phyloP scores from a whole-genome alignment of 371 early-diverging fungal species.

The Syncephalastrum contaminatum region DNA sequence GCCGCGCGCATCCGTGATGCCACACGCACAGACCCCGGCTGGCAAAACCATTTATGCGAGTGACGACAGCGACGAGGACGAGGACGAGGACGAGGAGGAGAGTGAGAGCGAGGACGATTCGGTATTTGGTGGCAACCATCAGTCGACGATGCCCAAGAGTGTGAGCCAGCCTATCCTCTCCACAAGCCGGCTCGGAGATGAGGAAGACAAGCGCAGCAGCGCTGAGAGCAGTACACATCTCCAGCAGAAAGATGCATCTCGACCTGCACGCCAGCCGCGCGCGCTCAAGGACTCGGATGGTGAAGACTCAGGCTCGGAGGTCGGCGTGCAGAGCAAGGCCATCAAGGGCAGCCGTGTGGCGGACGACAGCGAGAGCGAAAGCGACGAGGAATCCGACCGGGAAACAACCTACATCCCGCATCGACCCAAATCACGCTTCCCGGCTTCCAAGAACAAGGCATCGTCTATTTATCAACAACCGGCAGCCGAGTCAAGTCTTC shows the following conservation, averaged over 20 bases:
- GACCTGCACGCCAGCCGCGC: neutral
- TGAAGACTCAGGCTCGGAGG: conserved; percentile 4
- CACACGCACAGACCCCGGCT: conserved; percentile 1
- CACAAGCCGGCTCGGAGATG: too few relatives aligned
- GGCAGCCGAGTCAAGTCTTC: too few relatives aligned
- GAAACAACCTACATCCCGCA: conserved; percentile 7
- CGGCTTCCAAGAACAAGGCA: too few relatives aligned
- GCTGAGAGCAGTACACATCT: neutral
- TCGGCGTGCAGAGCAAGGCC: neutral
- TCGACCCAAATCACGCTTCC: conserved; percentile 10
- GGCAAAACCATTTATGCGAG: conserved; percentile 16
- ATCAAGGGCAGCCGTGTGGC: conserved; percentile 1
- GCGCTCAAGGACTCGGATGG: conserved; percentile 4
- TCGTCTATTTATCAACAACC: too few relatives aligned
- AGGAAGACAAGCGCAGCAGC: too few relatives aligned
- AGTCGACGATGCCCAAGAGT: conserved; percentile 1
- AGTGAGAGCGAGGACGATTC: conserved; percentile 27
- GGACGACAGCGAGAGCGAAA: conserved; percentile 11
- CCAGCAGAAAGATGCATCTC: neutral
- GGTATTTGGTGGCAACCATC: neutral
- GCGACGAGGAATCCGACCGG: conserved; percentile 11
- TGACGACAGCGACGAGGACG: conserved; percentile 24
- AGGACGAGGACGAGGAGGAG: conserved; percentile 28
- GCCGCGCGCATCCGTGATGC: neutral
- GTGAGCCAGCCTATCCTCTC: neutral